A percentile compares a stretch with the other conserved stretches of the same genome.
These are phyloP conservation scores for Cladosporium cucumerinum DNA, from an alignment of 2,329 filamentous ascomycete genomes.

Conservation along the genomic window DNA sequence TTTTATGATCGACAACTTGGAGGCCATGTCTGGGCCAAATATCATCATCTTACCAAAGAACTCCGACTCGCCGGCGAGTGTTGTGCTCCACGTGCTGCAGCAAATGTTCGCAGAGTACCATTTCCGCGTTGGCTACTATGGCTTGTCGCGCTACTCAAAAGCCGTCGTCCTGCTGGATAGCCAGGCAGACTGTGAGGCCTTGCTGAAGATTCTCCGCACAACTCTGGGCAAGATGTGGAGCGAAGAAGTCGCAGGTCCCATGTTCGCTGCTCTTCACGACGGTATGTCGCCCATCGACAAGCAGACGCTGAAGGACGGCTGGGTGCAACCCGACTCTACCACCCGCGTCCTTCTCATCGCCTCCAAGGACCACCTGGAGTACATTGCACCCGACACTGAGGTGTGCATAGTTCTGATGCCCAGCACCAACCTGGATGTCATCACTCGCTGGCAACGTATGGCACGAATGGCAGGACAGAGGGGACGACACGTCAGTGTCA, in stretches of 20 bases:
- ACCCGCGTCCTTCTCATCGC: conserved; percentile 2
- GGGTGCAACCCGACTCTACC: not conserved
- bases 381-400: conserved; percentile 7
- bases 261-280: conserved; percentile 3
- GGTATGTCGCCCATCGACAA: conserved; percentile 5
- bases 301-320: conserved; percentile 5
- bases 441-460: conserved; percentile 10
- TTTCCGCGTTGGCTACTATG: conserved; percentile 11
- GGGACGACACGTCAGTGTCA: conserved; percentile 7
- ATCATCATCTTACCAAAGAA: conserved; percentile 2
- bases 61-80: conserved; percentile 6
- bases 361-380: conserved; percentile 3
- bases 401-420: conserved; percentile 9
- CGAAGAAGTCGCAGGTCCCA: not conserved
- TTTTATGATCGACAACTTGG: conserved; percentile 3
- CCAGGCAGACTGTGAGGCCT: not conserved
- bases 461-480: conserved; percentile 11
- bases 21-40: conserved; percentile 8
- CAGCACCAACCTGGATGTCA: conserved; percentile 2
- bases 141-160: conserved; percentile 10
- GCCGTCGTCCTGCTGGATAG: not conserved
- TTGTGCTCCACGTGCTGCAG: conserved; percentile 4
- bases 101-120: conserved; percentile 12
- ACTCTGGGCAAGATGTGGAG: conserved; percentile 1
- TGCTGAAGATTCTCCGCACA: not conserved